Percentiles rank a stretch among this genome's conserved stretches.
These are phyloP conservation scores for Hanseniaspora meyeri DNA, from an alignment of 805 yeast genomes.

Conservation along the genomic window DNA sequence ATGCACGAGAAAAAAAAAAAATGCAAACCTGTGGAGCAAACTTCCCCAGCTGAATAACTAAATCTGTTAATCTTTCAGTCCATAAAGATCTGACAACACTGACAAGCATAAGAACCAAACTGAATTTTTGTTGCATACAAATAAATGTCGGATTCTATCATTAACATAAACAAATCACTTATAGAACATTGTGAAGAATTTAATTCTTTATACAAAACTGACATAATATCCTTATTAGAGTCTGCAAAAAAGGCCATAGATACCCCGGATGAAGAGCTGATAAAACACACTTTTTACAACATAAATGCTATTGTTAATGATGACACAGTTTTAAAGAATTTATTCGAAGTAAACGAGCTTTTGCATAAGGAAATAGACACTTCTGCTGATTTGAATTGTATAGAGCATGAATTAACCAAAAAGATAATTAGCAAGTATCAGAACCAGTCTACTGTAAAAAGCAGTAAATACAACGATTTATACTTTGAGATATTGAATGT, in stretches of 20 bases:
- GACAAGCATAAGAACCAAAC: too few relatives aligned
- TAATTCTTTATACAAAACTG: not conserved
- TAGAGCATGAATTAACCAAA: not conserved
- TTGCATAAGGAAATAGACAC: not conserved
- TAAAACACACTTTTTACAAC: not conserved
- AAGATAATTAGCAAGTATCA: not conserved
- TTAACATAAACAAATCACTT: not conserved
- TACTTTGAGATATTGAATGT: not conserved
- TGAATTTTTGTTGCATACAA: too few relatives aligned
- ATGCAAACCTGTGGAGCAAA: too few relatives aligned
- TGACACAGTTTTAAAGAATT: not conserved
- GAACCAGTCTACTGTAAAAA: not conserved
- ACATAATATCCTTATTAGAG: not conserved
- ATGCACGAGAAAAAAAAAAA: too few relatives aligned
- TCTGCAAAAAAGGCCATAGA: not conserved
- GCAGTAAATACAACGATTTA: not conserved
- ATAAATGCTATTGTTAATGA: not conserved
- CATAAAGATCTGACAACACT: too few relatives aligned
- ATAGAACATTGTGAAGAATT: not conserved
- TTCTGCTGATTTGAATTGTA: not conserved
- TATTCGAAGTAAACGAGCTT: not conserved
- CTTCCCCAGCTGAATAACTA: too few relatives aligned
- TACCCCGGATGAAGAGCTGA: not conserved
- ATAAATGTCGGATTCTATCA: not conserved
- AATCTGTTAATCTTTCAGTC: too few relatives aligned